Percentiles rank a stretch among this genome's conserved stretches.
Conservation (phyloP, 352 stramenopile species). For the Phytophthora meadii region DNA sequence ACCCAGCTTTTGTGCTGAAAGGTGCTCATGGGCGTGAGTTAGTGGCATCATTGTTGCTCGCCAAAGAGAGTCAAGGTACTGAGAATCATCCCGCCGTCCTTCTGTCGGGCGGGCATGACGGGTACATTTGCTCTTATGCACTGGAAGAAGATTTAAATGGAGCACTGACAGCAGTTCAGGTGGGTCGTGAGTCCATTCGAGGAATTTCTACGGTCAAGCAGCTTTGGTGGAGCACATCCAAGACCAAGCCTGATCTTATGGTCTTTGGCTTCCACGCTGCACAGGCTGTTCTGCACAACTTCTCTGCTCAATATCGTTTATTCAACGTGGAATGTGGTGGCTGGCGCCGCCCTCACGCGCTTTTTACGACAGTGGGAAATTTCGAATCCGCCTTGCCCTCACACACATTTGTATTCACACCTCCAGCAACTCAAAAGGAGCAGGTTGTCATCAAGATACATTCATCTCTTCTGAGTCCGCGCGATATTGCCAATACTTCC, state of each 20-base stretch:
- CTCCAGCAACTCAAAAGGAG: constrained; percentile 52
- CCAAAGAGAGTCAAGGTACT: constrained; percentile 14
- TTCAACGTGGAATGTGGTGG: constrained; percentile 82
- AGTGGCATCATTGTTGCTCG: constrained; percentile 64
- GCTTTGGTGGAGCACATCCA: constrained; percentile 49
- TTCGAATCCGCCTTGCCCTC: constrained; percentile 39
- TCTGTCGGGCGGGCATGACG: constrained; percentile 82
- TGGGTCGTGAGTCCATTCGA: constrained; percentile 78
- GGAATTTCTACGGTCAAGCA: constrained; percentile 81
- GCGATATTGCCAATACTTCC: neutral
- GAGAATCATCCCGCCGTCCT: constrained; percentile 30
- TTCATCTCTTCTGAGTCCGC: constrained; percentile 41
- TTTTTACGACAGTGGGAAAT: constrained; percentile 33
- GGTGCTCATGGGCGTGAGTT: constrained; percentile 72
- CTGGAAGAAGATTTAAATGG: constrained; percentile 40
- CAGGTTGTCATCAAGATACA: constrained; percentile 77
- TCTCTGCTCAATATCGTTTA: constrained; percentile 73
- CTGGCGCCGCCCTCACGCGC: constrained; percentile 82
- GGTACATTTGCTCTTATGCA: constrained; percentile 75
- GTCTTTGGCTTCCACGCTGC: constrained; percentile 87
- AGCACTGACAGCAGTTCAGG: constrained; percentile 36
- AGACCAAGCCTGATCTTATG: constrained; percentile 52
- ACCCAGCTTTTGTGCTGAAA: constrained; percentile 49
- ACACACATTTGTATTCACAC: constrained; percentile 79
- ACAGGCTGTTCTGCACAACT: constrained; percentile 78